Base-by-base conservation (phyloP, 2,329 filamentous ascomycete species). In the Beauveria sp. region DNA sequence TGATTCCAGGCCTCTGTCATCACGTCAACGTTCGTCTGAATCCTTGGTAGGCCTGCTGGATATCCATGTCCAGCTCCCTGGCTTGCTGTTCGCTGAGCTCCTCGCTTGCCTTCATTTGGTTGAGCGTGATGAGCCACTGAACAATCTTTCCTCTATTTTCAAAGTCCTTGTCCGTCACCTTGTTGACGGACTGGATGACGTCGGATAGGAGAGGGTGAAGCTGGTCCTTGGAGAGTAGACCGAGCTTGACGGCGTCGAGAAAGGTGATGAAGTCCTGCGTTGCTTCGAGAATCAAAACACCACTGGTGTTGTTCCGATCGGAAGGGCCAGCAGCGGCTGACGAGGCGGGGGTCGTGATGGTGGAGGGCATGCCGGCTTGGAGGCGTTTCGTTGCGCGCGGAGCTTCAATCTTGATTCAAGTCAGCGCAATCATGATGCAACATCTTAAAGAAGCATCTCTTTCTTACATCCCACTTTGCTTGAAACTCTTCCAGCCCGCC, bases 201-300 rank as follows among this genome's bases (percentile, higher is more conserved):
- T 98, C 95, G 1, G 93, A 93, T 2, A 99, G 82, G 22, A 99
- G 79, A 3, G 95, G 95, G 71, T 99, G 96, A n/a, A 99, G 79
- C 65, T 95, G 92, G 73, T 98, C 93, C 72, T 99, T 99, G 53
- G 93, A 93, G 12, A 96, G 81, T 69, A 98, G 86, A 50, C 93
- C 93, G 60, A 99, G 85, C 72, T 93, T 93, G 68, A 99, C 83
- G 18, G 95, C 96, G 72, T 99, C 95, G 58, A 99, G 84, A 71
- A 99, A 93, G 0, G 95, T 99, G 74, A 99, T 99, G 74, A 99
- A 99, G 73, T 97, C 96, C 74, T 99, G 93, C 1, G 93, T 98
- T 1, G 95, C 95, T 65, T 93, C 88, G 47, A 96, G 79, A 62
- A 98, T 96, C 42, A 97, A 75, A 3, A 85, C 78, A 10, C 85